phyloP scores from a whole-genome alignment of 352 stramenopile species.

The Phytophthora crassamura region DNA sequence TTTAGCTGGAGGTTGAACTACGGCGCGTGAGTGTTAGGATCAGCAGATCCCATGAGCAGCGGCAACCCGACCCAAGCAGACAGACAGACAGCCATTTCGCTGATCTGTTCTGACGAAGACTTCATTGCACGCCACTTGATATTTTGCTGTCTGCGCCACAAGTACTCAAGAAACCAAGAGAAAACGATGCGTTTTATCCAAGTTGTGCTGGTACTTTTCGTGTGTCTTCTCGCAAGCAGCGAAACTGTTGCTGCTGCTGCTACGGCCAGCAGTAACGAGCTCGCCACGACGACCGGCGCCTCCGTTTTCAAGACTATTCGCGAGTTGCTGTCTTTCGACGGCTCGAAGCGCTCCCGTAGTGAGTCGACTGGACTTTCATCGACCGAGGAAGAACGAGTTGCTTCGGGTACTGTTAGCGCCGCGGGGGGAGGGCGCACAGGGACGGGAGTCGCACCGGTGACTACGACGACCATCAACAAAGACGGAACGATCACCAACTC shows the following conservation, averaged over 20 bases:
- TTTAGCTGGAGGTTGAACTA: too few species aligned
- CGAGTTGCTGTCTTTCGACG: neutral
- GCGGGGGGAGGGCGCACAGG: neutral
- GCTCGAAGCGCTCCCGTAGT: neutral
- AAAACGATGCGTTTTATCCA: conserved; percentile 14
- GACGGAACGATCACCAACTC: conserved; percentile 18
- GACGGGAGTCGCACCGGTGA: neutral
- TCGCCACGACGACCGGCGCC: neutral
- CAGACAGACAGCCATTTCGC: too few species aligned
- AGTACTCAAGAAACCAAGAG: too few species aligned
- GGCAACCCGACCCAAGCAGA: too few species aligned
- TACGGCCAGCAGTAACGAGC: neutral
- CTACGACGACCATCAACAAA: conserved; percentile 4
- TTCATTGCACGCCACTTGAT: too few species aligned
- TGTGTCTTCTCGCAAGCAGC: conserved; percentile 8
- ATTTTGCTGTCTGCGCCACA: too few species aligned
- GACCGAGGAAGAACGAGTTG: conserved; percentile 16
- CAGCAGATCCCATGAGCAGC: too few species aligned
- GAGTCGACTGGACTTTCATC: neutral
- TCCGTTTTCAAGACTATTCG: neutral
- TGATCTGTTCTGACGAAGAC: too few species aligned
- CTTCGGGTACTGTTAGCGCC: neutral
- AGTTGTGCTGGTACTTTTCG: neutral
- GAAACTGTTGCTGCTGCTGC: neutral
- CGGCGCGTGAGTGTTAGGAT: too few species aligned